A percentile compares a stretch with the other conserved stretches of the same genome.
These are phyloP conservation scores for Phanerodontia chrysosporium DNA, from an alignment of 768 basidiomycete genomes.

Conservation along the genomic window DNA sequence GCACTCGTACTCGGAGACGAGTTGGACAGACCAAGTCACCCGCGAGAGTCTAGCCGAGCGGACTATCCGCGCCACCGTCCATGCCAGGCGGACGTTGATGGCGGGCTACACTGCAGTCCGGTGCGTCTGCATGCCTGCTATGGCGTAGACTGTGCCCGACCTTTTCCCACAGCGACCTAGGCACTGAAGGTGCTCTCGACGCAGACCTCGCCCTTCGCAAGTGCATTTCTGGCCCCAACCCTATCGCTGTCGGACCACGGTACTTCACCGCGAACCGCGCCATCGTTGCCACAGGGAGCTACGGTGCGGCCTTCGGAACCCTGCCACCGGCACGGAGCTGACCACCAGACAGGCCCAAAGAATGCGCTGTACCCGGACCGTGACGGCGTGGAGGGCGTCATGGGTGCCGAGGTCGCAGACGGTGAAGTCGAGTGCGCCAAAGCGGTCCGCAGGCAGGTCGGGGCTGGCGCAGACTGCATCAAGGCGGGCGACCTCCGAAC, in stretches of 20 bases:
- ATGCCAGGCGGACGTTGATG: constrained; percentile 52
- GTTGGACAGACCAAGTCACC: constrained; percentile 60
- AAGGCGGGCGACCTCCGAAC: constrained; percentile 39
- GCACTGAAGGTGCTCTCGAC: constrained; percentile 65
- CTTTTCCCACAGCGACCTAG: constrained; percentile 44
- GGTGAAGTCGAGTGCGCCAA: constrained; percentile 51
- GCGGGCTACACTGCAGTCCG: constrained; percentile 63
- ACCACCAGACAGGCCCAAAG: constrained; percentile 44
- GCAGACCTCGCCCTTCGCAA: constrained; percentile 56
- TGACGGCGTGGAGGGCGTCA: constrained; percentile 54
- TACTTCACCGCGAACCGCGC: constrained; percentile 59
- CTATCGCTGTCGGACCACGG: constrained; percentile 55
- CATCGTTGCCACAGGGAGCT: constrained; percentile 57
- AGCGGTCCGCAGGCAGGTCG: constrained; percentile 57
- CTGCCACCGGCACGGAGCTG: background rate
- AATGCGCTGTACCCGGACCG: constrained; percentile 38
- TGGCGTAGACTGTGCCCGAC: background rate
- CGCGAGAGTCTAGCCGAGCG: constrained; percentile 56
- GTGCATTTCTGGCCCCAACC: constrained; percentile 43
- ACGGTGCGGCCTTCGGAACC: constrained; percentile 35
- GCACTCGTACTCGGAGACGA: constrained; percentile 54
- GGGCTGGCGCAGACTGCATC: constrained; percentile 65
- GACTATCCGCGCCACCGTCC: constrained; percentile 55
- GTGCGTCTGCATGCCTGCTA: constrained; percentile 26
- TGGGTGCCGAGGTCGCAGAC: constrained; percentile 55